Base-by-base conservation (phyloP, 1,139 yeast species). In the Candida tetrigidarum region DNA sequence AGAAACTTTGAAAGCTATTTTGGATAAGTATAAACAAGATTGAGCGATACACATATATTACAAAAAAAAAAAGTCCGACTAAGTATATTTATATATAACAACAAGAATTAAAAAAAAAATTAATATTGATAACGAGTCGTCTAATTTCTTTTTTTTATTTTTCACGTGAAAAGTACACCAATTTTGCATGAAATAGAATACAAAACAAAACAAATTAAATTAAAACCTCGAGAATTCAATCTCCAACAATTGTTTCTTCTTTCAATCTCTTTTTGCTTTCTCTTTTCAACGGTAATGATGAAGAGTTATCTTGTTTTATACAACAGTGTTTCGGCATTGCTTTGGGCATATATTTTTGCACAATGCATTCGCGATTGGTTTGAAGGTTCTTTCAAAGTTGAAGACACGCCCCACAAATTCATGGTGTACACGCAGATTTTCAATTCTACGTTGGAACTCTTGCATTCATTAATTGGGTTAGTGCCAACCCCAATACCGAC, bases 261-360 rank as follows among this genome's bases (percentile, higher is more conserved):
- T 9, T 26, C n/a, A 22, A 4, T 32, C 11, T 15, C 35, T 18
- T 18, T 33, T 22, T 22, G 25, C 25, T 22, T 22, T 10, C 9
- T 11, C 25, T 36, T 6, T 20, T 15, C 8, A n/a, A 7, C 5
- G 7, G 22, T n/a, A 10, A 11, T n/a, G 5, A 39, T 43, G 37
- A 46, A 43, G 28, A 19, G 18, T 27, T 63, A 62, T 47, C 56
- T 67, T 37, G 45, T 55, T 5, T 26, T 48, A 4, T 90, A 89
- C 70, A 90, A 91, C 66, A 71, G 78, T n/a, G 50, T 78, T 10
- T 83, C 93, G 6, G 84, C 84, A 0, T 62, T 78, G 8, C 69
- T 86, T 11, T 91, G 97, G 97, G 67, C 72, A 0, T 74, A 77
- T 25, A 79, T 88, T 4, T 49, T 66, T 10, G 32, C 46, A 20